Base-by-base conservation (phyloP, 495 filamentous ascomycete species). In the Lophiotrema nucula region DNA sequence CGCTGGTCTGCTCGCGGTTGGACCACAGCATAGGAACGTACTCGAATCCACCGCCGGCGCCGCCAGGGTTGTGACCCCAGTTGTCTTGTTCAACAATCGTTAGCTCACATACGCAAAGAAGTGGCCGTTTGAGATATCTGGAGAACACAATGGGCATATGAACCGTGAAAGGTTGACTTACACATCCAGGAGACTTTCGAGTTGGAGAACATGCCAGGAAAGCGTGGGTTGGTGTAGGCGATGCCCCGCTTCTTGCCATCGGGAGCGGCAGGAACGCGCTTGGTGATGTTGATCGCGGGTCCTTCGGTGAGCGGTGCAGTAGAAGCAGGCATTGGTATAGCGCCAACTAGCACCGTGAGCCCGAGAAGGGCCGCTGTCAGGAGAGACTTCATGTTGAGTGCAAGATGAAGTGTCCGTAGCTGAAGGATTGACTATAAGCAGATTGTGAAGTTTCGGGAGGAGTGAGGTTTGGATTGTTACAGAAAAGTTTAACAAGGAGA, bases 241-340 rank as follows among this genome's bases (percentile, higher is more conserved):
- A 64, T 27, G 21, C 60, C 60, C 11, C 60, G 60, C 43, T 58
- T 58, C n/a, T n/a, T n/a, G n/a, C n/a, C n/a, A n/a, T n/a, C n/a
- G n/a, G n/a, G n/a, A n/a, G n/a, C n/a, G n/a, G n/a, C n/a, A n/a
- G n/a, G n/a, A n/a, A n/a, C n/a, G 15, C 15, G 31, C 31, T 8
- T 35, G 31, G 31, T 35, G 15, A 15, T 35, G 31, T 35, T 35
- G 31, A 15, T 15, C 31, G 8, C 31, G 15, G 31, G 15, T 8
- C 31, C 15, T 8, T 35, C 31, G 15, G 31, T n/a, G n/a, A n/a
- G n/a, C n/a, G n/a, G 8, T 35, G 31, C 15, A 35, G 31, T 8
- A 35, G 31, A 15, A 35, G 31, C 31, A 35, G 31, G 31, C 8
- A 35, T 35, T 8, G 31, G 8, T 35, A 35, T n/a, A n/a, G n/a